A percentile compares a stretch with the other conserved stretches of the same genome.
Evolutionary conservation across 1,284 basidiomycete genomes (phyloP).

Genomic region (Ceratobasidium theobromae): DNA sequence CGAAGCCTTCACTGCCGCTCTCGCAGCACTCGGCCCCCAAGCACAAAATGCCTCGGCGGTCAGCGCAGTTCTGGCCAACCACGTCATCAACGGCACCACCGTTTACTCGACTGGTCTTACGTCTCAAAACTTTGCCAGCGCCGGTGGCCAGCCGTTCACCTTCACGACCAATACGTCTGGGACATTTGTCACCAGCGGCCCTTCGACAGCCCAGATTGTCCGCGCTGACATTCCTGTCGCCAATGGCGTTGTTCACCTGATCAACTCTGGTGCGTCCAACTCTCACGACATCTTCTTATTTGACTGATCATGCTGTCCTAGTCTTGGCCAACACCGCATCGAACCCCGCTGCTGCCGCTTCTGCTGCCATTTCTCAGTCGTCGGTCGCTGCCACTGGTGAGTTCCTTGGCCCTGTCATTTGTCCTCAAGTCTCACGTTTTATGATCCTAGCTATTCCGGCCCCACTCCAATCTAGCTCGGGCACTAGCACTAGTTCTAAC

Average conservation of each 20-base stretch:
- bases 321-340: constrained; percentile 59
- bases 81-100: constrained; percentile 69
- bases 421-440: not conserved
- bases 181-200: constrained; percentile 57
- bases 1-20: constrained; percentile 50
- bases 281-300: not conserved
- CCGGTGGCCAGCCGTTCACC: constrained; percentile 58
- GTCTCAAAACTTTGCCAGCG: constrained; percentile 52
- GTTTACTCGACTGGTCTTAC: constrained; percentile 61
- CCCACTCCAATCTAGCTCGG: not conserved
- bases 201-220: constrained; percentile 59
- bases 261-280: not conserved
- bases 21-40: constrained; percentile 44
- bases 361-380: constrained; percentile 51
- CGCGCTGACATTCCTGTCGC: constrained; percentile 62
- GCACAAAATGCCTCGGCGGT: constrained; percentile 41
- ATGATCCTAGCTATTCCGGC: not conserved
- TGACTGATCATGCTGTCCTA: constrained; percentile 48
- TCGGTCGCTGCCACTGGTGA: constrained; percentile 39
- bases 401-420: not conserved
- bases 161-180: constrained; percentile 63
- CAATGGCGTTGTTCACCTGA: constrained; percentile 69
- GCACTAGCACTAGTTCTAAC: not conserved
- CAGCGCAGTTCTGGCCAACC: constrained; percentile 57
- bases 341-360: constrained; percentile 55